phyloP scores from a whole-genome alignment of 2,329 filamentous ascomycete genomes.

The Trichocomaceae sp. region DNA sequence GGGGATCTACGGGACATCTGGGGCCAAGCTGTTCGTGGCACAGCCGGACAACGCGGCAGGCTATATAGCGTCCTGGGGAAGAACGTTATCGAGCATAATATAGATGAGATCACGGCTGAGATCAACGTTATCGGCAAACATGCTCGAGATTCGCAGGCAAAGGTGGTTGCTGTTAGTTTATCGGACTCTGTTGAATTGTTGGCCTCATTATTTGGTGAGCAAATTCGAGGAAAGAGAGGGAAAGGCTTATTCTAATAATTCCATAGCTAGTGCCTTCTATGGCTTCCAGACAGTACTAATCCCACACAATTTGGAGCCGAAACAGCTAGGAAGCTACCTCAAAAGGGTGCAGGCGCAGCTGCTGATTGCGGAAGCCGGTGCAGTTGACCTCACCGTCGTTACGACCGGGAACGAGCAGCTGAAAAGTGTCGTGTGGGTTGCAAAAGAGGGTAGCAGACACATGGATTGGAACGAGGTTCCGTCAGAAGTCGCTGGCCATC shows the following conservation, averaged over 20 bases:
- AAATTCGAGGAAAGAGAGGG: neutral
- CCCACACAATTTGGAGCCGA: constrained; percentile 69
- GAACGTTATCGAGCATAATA: constrained; percentile 64
- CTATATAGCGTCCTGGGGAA: constrained; percentile 74
- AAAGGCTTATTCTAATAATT: constrained; percentile 13
- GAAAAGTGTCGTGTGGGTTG: constrained; percentile 81
- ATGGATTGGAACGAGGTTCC: constrained; percentile 94
- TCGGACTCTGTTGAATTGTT: constrained; percentile 91
- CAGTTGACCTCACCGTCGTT: constrained; percentile 72
- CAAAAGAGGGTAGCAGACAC: constrained; percentile 81
- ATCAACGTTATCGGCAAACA: constrained; percentile 83
- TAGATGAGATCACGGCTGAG: constrained; percentile 69
- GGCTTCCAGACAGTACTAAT: constrained; percentile 77
- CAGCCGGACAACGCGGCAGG: constrained; percentile 57
- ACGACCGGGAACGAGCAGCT: constrained; percentile 63
- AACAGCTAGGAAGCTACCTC: constrained; percentile 65
- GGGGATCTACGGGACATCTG: constrained; percentile 91
- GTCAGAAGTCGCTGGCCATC: constrained; percentile 62
- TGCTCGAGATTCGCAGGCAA: constrained; percentile 59
- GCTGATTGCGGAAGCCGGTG: constrained; percentile 75
- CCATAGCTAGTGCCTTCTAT: constrained; percentile 74
- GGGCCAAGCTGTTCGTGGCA: constrained; percentile 63
- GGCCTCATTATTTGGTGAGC: constrained; percentile 63
- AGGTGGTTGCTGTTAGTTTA: constrained; percentile 79
- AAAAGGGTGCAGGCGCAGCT: constrained; percentile 68